phyloP scores from a whole-genome alignment of 2,329 filamentous ascomycete species.

The Alternaria longipes region DNA sequence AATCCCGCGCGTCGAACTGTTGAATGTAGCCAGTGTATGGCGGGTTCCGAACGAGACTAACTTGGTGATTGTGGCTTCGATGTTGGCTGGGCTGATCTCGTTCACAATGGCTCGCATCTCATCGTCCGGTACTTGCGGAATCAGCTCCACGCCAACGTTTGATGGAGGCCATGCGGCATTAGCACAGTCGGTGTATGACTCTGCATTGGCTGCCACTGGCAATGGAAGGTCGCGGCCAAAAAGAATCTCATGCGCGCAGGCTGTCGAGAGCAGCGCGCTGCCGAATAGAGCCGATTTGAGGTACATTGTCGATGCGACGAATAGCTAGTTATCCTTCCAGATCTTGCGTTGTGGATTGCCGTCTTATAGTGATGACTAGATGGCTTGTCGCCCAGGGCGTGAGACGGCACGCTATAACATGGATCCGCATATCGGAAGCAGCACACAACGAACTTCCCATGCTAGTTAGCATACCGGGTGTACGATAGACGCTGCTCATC shows the following conservation, averaged over 20 bases:
- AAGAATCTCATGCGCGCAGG: slow-evolving; percentile 38
- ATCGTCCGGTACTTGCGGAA: slow-evolving; percentile 54
- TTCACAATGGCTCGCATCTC: slow-evolving; percentile 53
- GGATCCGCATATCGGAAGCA: slow-evolving; percentile 14
- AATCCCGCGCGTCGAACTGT: slow-evolving; percentile 62
- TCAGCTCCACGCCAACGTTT: slow-evolving; percentile 48
- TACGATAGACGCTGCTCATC: slow-evolving; percentile 18
- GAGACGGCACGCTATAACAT: slow-evolving; percentile 10
- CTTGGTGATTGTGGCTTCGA: slow-evolving; percentile 62
- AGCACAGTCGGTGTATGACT: slow-evolving; percentile 45
- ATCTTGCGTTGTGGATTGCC: background rate
- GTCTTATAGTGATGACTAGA: slow-evolving; percentile 21
- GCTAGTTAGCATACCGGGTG: slow-evolving; percentile 32
- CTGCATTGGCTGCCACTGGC: slow-evolving; percentile 43
- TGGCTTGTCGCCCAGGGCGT: background rate
- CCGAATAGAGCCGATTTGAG: slow-evolving; percentile 17
- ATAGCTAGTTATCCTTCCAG: background rate
- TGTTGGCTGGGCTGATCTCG: slow-evolving; percentile 54
- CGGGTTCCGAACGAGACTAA: slow-evolving; percentile 66
- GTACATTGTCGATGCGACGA: slow-evolving; percentile 30
- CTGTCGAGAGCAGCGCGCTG: slow-evolving; percentile 29
- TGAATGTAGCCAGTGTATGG: slow-evolving; percentile 65
- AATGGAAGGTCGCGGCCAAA: slow-evolving; percentile 38
- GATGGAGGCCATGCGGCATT: slow-evolving; percentile 55
- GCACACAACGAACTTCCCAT: slow-evolving; percentile 36